phyloP scores from a whole-genome alignment of 176 grass and related monocot genomes.

The Triticum timopheevii region DNA sequence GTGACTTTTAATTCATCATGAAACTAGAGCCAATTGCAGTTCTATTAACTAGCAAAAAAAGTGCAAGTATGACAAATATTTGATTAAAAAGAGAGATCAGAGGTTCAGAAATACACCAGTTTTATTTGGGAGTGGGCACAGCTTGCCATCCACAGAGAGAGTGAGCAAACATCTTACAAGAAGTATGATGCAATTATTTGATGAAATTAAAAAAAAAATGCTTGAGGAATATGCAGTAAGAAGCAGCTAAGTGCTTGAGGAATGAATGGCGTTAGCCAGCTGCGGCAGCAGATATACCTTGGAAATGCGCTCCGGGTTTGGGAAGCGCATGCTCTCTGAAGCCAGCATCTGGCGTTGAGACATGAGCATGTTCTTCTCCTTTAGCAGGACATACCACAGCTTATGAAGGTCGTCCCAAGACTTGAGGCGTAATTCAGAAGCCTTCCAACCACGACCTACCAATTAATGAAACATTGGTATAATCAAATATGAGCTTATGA shows the following conservation, averaged over 20 bases:
- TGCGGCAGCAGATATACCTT: conserved; percentile 51
- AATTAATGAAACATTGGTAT: conserved; percentile 23
- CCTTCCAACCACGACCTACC: conserved; percentile 90
- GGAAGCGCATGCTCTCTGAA: conserved; percentile 70
- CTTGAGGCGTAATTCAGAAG: conserved; percentile 78
- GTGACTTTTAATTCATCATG: no score
- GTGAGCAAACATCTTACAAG: not conserved
- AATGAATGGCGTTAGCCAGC: not conserved
- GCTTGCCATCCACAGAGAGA: not conserved
- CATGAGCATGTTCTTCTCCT: conserved; percentile 99
- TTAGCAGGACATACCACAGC: conserved; percentile 85
- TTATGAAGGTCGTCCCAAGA: conserved; percentile 98
- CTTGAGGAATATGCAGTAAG: not conserved
- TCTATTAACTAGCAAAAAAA: no score
- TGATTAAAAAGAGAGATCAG: no score
- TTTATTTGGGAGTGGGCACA: no score
- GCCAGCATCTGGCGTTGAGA: conserved; percentile 84
- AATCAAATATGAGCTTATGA: no score
- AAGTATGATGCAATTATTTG: not conserved
- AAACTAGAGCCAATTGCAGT: no score
- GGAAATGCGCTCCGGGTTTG: conserved; percentile 84
- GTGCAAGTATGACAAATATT: no score
- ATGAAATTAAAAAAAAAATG: not conserved
- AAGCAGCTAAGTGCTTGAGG: not conserved
- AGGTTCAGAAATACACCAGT: no score